A percentile compares a stretch with the other conserved stretches of the same genome.
These are phyloP conservation scores for Bretziella fagacearum DNA, from an alignment of 2,329 filamentous ascomycete genomes.

Conservation along the genomic window DNA sequence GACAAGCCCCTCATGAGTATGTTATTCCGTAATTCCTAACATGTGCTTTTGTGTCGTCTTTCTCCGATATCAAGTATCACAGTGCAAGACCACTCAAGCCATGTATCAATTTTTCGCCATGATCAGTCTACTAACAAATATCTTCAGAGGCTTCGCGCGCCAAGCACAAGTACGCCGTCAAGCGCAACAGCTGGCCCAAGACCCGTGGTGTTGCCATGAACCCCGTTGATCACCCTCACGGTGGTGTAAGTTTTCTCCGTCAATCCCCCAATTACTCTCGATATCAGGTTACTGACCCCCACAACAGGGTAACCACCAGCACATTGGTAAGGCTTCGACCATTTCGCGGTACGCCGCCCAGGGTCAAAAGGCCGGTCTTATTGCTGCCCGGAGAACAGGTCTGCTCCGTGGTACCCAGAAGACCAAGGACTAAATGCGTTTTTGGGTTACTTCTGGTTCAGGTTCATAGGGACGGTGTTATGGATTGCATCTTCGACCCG, in stretches of 20 bases:
- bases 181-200: constrained; percentile 99
- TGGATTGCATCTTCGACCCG: constrained; percentile 41
- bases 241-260: constrained; percentile 48
- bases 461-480: constrained; percentile 41
- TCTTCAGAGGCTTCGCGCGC: constrained; percentile 84
- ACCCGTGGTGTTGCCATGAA: constrained; percentile 99
- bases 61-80: constrained; percentile 28
- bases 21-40: constrained; percentile 20
- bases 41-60: constrained; percentile 8
- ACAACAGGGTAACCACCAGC: constrained; percentile 90
- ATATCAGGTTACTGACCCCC: constrained; percentile 26
- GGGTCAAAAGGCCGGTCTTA: constrained; percentile 99
- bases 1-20: constrained; percentile 96
- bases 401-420: constrained; percentile 99
- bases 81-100: too few species aligned
- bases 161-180: constrained; percentile 99
- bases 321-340: constrained; percentile 99
- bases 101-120: too few species aligned
- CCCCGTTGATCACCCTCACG: constrained; percentile 97
- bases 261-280: not conserved
- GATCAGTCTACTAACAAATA: constrained; percentile 13
- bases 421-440: constrained; percentile 71
- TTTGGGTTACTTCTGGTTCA: constrained; percentile 14
- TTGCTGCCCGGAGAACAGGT: constrained; percentile 98
- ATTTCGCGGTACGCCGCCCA: constrained; percentile 95